A percentile compares a stretch with the other conserved stretches of the same genome.
Conservation (phyloP, 805 yeast genomes). For the Brettanomyces anomalus region DNA sequence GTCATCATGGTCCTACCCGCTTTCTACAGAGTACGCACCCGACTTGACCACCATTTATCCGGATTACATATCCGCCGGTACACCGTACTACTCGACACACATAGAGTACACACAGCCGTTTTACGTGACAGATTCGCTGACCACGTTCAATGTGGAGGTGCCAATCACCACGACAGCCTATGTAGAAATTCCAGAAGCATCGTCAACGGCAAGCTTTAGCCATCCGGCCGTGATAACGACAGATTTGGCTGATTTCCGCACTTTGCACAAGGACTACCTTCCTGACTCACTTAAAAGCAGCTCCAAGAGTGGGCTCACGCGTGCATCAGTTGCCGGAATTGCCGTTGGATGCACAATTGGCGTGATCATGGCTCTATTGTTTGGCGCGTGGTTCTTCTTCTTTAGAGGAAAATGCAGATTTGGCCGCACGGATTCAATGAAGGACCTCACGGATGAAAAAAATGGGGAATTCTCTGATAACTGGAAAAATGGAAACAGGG, state of each 20-base stretch:
- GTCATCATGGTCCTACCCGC: too few species aligned
- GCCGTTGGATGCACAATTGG: slow-evolving; percentile 22
- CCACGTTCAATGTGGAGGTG: slow-evolving; percentile 19
- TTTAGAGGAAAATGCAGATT: slow-evolving; percentile 8
- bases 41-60: neutral
- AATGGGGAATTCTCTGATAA: neutral
- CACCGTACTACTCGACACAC: slow-evolving; percentile 7
- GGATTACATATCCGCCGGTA: neutral
- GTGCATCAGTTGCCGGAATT: slow-evolving; percentile 23
- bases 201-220: slow-evolving; percentile 9
- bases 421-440: neutral
- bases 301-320: slow-evolving; percentile 3
- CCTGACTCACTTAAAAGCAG: slow-evolving; percentile 1
- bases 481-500: neutral
- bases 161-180: slow-evolving; percentile 14
- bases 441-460: too few species aligned
- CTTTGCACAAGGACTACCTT: slow-evolving; percentile 4
- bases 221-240: slow-evolving; percentile 20
- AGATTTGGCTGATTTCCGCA: slow-evolving; percentile 14
- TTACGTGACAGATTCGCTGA: slow-evolving; percentile 20
- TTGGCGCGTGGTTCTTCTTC: slow-evolving; percentile 9
- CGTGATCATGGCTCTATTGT: slow-evolving; percentile 7
- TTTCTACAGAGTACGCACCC: neutral
- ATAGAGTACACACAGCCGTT: slow-evolving; percentile 21
- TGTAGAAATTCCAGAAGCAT: slow-evolving; percentile 6